Conservation (phyloP, 768 basidiomycete genomes). For the Agaricus subrufescens region DNA sequence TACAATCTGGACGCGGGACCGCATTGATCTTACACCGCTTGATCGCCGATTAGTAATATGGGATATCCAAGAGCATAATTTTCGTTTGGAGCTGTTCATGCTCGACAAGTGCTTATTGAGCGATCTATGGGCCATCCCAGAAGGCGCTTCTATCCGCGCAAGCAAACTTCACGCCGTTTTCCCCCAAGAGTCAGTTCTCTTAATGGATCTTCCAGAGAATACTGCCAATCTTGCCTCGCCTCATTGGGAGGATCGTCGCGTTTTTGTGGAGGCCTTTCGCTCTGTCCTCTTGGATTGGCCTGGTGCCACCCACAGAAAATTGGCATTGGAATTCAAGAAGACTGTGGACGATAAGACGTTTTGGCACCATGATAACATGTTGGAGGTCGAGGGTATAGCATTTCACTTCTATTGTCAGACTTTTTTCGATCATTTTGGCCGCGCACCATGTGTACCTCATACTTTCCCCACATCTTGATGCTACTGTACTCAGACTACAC, state of each 20-base stretch:
- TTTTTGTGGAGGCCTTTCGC: constrained; percentile 8
- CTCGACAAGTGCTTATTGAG: constrained; percentile 8
- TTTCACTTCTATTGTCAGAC: not conserved
- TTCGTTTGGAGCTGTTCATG: constrained; percentile 11
- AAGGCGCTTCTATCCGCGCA: not conserved
- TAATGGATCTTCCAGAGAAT: not conserved
- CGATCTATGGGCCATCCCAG: not conserved
- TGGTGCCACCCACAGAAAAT: not conserved
- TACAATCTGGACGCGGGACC: not conserved
- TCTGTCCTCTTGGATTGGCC: not conserved
- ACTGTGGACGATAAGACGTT: not conserved
- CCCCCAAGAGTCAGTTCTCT: not conserved
- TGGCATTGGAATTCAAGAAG: not conserved
- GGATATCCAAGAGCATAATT: constrained; percentile 15
- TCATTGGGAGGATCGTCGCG: not conserved
- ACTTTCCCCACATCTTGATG: not conserved
- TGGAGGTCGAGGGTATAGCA: not conserved
- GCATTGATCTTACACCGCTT: not conserved
- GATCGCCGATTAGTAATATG: constrained; percentile 5
- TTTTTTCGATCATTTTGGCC: not conserved
- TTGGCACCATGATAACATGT: not conserved
- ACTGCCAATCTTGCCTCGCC: not conserved
- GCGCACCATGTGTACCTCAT: not conserved
- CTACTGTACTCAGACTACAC: not conserved
- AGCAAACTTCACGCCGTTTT: constrained; percentile 2